Base-by-base conservation (phyloP, 495 filamentous ascomycete species). In the Penicillium verhagenii region DNA sequence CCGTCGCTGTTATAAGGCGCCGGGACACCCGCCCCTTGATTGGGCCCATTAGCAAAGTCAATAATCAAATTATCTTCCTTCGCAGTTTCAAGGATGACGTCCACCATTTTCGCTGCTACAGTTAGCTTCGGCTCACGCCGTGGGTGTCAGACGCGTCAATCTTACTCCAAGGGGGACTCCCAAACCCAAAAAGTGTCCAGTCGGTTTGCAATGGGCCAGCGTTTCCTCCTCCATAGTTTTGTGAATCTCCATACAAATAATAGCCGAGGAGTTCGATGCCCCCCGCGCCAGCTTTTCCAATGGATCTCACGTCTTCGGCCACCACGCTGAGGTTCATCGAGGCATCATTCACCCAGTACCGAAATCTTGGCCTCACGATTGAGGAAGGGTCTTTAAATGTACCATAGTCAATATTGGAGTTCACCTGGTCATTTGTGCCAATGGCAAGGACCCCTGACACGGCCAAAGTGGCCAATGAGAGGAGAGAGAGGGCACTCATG, bases 21-120 rank as follows among this genome's bases (percentile, higher is more conserved):
- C 6, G 80, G 80, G n/a, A 80, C 75, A 39, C 80, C 79, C 37
- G 72, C 66, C 6, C 73, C 79, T 53, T 75, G 72, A 57, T 75
- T 76, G 0, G 80, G 70, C 4, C 80, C 79, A 9, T 81, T 23
- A 0, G 77, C 58, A 63, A 80, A 79, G 52, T 81, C 78, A 57
- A 81, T 69, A 8, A 69, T 39, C 13, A 82, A 43, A 0, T 66
- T 73, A 37, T 69, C 54, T 13, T 79, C 69, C 9, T 71, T 64
- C 9, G 69, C 60, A 1, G 72, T 69, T 20, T 70, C 43, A 4
- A 80, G 52, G 2, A 72, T 67, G 4, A 60, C 67, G 14, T 69
- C 48, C 47, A 78, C 68, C 6, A 78, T 33, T 8, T 69, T 53
- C 14, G 60, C 66, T 57, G 70, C 10, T 0, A 25, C 28, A 14